These are phyloP conservation scores for Pichia terricola DNA, from an alignment of 1,139 yeast genomes.

Conservation along the genomic window DNA sequence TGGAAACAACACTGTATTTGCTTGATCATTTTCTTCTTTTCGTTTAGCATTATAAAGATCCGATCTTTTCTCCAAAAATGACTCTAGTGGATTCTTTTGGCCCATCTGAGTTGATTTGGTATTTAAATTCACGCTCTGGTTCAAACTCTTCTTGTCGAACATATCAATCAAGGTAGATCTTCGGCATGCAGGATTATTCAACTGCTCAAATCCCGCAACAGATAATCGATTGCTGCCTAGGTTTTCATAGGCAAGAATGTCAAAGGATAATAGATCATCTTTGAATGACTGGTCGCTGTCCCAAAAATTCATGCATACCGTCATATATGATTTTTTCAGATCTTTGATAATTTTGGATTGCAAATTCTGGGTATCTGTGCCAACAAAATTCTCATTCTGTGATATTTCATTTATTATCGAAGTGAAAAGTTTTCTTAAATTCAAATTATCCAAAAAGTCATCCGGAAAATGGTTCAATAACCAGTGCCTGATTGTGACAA, in stretches of 20 bases:
- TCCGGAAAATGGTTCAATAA: slow-evolving; percentile 65
- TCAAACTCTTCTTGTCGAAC: slow-evolving; percentile 33
- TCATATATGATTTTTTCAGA: slow-evolving; percentile 33
- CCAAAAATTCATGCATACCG: slow-evolving; percentile 31
- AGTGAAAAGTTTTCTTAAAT: slow-evolving; percentile 40
- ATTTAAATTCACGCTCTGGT: slow-evolving; percentile 14
- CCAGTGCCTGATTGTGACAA: slow-evolving; percentile 88
- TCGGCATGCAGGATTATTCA: slow-evolving; percentile 42
- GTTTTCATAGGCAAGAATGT: slow-evolving; percentile 20
- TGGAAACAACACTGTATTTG: slow-evolving; percentile 21
- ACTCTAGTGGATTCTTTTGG: slow-evolving; percentile 3
- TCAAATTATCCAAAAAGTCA: slow-evolving; percentile 45
- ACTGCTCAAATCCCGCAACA: slow-evolving; percentile 27
- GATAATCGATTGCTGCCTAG: slow-evolving; percentile 23
- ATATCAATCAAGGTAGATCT: slow-evolving; percentile 48
- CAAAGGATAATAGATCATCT: slow-evolving; percentile 23
- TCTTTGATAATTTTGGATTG: slow-evolving; percentile 34
- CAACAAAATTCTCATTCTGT: slow-evolving; percentile 10
- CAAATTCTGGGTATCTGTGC: slow-evolving; percentile 23
- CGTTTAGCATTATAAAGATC: not conserved
- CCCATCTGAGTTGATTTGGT: slow-evolving; percentile 4
- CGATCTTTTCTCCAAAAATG: not conserved
- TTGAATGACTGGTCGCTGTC: slow-evolving; percentile 9
- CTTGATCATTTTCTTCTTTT: slow-evolving; percentile 1
- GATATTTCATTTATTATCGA: slow-evolving; percentile 39